phyloP scores from a whole-genome alignment of 2,329 filamentous ascomycete species.

The Hypomyces perniciosus region DNA sequence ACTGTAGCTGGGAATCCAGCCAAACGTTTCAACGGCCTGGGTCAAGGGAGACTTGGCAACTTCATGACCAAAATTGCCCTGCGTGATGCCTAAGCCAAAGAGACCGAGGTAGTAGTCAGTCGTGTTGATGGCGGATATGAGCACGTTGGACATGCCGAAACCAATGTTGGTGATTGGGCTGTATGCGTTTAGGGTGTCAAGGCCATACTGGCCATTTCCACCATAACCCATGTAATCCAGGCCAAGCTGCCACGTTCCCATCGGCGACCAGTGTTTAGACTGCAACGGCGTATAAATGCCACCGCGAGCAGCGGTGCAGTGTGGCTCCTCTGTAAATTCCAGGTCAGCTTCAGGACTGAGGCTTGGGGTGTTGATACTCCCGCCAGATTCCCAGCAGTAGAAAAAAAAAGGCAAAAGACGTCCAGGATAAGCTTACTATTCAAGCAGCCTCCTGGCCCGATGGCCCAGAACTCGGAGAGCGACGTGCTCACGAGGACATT shows the following conservation, averaged over 20 bases:
- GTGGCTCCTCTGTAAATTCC: conserved; percentile 34
- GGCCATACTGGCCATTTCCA: conserved; percentile 60
- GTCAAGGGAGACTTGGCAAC: conserved; percentile 47
- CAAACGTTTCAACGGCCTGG: conserved; percentile 52
- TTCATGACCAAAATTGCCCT: conserved; percentile 45
- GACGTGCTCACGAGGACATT: conserved; percentile 55
- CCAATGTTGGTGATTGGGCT: conserved; percentile 31
- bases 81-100: conserved; percentile 51
- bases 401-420: neutral
- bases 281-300: conserved; percentile 47
- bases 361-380: neutral
- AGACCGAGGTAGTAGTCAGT: conserved; percentile 50
- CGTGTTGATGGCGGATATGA: conserved; percentile 49
- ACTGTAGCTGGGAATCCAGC: conserved; percentile 62
- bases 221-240: conserved; percentile 51
- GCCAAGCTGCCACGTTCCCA: conserved; percentile 56
- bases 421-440: conserved; percentile 33
- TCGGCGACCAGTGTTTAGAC: conserved; percentile 52
- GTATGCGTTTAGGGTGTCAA: conserved; percentile 41
- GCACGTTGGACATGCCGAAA: conserved; percentile 38
- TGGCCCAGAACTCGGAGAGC: conserved; percentile 65
- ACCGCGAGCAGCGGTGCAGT: conserved; percentile 53
- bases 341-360: conserved; percentile 15
- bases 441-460: conserved; percentile 53
- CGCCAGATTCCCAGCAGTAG: neutral